Evolutionary conservation across 2,329 filamentous ascomycete species (phyloP).

Genomic region (Botrytis sinoallii): DNA sequence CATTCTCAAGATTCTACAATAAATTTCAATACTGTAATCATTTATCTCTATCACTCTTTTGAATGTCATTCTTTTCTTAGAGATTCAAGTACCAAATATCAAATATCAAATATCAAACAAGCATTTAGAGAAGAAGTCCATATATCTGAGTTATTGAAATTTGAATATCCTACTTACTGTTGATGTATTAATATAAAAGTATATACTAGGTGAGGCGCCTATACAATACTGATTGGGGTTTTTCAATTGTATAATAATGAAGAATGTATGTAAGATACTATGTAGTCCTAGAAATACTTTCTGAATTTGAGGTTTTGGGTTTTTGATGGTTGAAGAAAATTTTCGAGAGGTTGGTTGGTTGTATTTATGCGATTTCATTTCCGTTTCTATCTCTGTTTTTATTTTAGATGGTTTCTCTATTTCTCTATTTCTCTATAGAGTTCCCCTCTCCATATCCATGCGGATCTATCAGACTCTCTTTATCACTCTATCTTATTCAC

Average conservation of each 20-base stretch:
- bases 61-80: not conserved
- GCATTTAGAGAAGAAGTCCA: accelerated
- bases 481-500: not conserved
- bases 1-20: not conserved
- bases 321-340: too few species aligned
- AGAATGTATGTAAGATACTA: too few species aligned
- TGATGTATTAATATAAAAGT: too few species aligned
- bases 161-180: too few species aligned
- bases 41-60: not conserved
- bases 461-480: not conserved
- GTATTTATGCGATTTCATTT: not conserved
- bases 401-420: not conserved
- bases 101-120: too few species aligned
- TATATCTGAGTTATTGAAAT: not conserved
- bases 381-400: accelerated
- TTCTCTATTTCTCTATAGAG: not conserved
- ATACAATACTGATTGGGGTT: too few species aligned
- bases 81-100: not conserved
- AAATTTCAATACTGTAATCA: accelerated
- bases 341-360: not conserved
- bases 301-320: accelerated
- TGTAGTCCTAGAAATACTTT: too few species aligned
- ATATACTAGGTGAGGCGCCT: too few species aligned
- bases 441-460: too few species aligned
- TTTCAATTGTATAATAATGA: too few species aligned